Conservation (phyloP, 169 alveolate genomes). For the Cyclospora cayetanensis region DNA sequence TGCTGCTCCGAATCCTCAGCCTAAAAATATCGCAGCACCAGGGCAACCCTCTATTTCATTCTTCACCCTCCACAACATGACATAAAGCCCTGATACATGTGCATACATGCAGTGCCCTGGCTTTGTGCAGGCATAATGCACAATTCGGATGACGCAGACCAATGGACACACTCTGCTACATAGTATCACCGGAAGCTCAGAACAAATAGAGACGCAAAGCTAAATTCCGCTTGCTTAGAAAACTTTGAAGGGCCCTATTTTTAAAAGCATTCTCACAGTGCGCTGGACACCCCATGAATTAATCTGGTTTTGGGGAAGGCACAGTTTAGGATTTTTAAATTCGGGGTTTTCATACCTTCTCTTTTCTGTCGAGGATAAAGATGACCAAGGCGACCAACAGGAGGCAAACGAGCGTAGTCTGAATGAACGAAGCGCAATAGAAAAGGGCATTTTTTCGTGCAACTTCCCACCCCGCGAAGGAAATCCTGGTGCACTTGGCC, state of each 20-base stretch:
- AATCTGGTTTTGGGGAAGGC: too few relatives aligned
- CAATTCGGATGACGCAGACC: not conserved
- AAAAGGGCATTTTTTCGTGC: too few relatives aligned
- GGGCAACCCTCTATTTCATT: too few relatives aligned
- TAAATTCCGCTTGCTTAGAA: too few relatives aligned
- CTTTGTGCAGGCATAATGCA: not conserved
- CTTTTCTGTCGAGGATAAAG: conserved; percentile 60
- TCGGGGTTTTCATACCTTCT: conserved; percentile 45
- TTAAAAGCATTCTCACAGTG: too few relatives aligned
- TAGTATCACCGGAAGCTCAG: not conserved
- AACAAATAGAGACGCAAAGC: not conserved
- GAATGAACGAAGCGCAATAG: not conserved
- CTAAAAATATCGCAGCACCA: not conserved
- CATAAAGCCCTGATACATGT: not conserved
- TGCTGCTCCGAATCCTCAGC: conserved; percentile 69
- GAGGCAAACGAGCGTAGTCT: conserved; percentile 66
- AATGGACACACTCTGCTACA: not conserved
- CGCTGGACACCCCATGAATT: too few relatives aligned
- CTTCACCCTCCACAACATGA: not conserved
- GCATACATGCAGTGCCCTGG: not conserved
- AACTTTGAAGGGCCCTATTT: too few relatives aligned
- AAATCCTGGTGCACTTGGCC: too few relatives aligned
- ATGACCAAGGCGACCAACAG: conserved; percentile 46
- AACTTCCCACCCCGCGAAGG: too few relatives aligned
- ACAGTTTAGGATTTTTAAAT: too few relatives aligned